Percentiles rank a stretch among this genome's conserved stretches.
Conservation (phyloP, 164 flowering plant species). For the Protea cynaroides region DNA sequence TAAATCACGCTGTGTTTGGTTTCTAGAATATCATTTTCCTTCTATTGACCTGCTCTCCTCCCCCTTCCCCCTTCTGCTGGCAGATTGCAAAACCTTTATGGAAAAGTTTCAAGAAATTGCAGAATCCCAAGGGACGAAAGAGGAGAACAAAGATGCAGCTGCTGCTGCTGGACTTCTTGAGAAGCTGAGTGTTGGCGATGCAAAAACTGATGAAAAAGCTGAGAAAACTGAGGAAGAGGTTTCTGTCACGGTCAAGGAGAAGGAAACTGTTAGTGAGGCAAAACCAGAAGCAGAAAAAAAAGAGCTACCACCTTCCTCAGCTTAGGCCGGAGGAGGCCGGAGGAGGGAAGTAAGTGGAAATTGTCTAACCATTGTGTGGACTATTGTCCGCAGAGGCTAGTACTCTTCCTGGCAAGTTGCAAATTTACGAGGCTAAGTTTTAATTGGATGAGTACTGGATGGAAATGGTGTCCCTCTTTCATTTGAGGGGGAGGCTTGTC, state of each 20-base stretch:
- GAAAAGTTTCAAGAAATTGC: slow-evolving; percentile 30
- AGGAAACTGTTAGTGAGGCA: slow-evolving; percentile 1
- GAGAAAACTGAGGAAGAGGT: not conserved
- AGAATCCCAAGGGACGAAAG: slow-evolving; percentile 21
- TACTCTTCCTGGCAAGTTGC: not conserved
- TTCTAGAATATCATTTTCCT: no score
- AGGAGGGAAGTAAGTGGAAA: no score
- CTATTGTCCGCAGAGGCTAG: no score
- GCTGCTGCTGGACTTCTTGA: slow-evolving; percentile 28
- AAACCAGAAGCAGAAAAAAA: slow-evolving; percentile 17
- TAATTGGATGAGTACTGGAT: not conserved
- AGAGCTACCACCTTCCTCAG: slow-evolving; percentile 2
- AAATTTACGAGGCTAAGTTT: no score
- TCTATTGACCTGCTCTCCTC: no score
- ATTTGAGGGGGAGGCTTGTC: not conserved
- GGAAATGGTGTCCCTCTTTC: not conserved
- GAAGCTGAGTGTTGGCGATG: slow-evolving; percentile 23
- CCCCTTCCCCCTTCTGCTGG: not conserved
- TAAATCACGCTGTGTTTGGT: no score
- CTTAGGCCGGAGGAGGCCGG: slow-evolving; percentile 1
- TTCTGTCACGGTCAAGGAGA: slow-evolving; percentile 4
- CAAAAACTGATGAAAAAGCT: slow-evolving; percentile 13
- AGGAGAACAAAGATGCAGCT: slow-evolving; percentile 22
- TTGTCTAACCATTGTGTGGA: no score
- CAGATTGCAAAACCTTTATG: slow-evolving; percentile 39